Conservation (phyloP, 345 rosid species). For the Raphanus sativus region DNA sequence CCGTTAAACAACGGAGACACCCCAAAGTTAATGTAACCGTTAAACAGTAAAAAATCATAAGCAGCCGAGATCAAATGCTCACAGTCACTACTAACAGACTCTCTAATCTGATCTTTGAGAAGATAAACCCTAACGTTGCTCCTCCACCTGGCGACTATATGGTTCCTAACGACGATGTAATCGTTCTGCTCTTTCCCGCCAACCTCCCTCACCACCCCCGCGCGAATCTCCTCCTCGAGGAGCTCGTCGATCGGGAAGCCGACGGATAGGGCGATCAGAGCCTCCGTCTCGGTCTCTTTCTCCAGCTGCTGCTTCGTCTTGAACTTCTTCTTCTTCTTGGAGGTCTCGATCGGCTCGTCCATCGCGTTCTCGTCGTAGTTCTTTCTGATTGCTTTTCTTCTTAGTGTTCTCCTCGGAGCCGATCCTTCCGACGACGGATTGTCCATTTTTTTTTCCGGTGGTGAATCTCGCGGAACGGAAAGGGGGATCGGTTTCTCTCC, state of each 20-base stretch:
- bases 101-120: constrained; percentile 74
- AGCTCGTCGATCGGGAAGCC: constrained; percentile 92
- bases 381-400: constrained; percentile 57
- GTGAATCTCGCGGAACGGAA: neutral
- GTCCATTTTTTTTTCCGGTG: constrained; percentile 48
- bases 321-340: constrained; percentile 66
- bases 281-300: constrained; percentile 93
- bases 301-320: constrained; percentile 65
- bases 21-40: constrained; percentile 90
- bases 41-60: constrained; percentile 71
- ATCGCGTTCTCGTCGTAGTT: constrained; percentile 79
- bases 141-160: constrained; percentile 89
- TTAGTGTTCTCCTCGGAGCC: constrained; percentile 56
- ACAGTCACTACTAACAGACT: constrained; percentile 74
- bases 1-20: constrained; percentile 52
- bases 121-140: constrained; percentile 74
- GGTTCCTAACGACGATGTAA: constrained; percentile 93
- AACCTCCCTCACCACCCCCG: constrained; percentile 71
- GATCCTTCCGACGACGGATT: constrained; percentile 39
- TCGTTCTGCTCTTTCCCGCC: constrained; percentile 96
- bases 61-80: constrained; percentile 74
- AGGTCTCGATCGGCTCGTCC: constrained; percentile 64
- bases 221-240: constrained; percentile 83
- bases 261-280: constrained; percentile 82
- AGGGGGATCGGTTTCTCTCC: neutral